These are phyloP conservation scores for Rhodosporidiobolus odoratus DNA, from an alignment of 768 basidiomycete species.

Conservation along the genomic window DNA sequence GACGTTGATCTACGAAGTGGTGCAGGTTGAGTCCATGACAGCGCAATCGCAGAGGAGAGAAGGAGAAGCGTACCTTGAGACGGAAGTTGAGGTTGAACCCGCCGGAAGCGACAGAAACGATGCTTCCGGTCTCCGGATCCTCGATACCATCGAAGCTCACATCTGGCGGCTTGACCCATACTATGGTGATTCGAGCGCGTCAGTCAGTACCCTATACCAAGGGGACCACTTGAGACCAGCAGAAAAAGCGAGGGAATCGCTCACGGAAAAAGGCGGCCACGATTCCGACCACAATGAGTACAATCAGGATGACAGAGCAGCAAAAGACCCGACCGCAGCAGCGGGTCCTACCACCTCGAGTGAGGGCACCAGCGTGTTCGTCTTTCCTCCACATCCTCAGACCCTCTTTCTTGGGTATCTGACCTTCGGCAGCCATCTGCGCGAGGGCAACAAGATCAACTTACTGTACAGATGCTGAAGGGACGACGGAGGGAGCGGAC, in stretches of 20 bases:
- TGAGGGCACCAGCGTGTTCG: conserved; percentile 41
- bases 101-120: conserved; percentile 20
- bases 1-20: conserved; percentile 36
- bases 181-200: no score
- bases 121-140: conserved; percentile 29
- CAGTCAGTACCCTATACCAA: no score
- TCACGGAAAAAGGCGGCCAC: conserved; percentile 42
- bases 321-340: conserved; percentile 38
- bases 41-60: background rate
- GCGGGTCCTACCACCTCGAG: conserved; percentile 31
- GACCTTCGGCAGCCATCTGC: conserved; percentile 42
- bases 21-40: no score
- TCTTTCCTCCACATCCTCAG: conserved; percentile 42
- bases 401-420: conserved; percentile 43
- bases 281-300: conserved; percentile 41
- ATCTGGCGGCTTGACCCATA: conserved; percentile 43
- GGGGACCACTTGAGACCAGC: no score
- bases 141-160: conserved; percentile 41
- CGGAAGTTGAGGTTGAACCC: conserved; percentile 40
- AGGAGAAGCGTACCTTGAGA: conserved; percentile 19
- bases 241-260: background rate
- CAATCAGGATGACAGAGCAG: conserved; percentile 39
- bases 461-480: background rate
- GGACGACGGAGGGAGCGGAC: background rate
- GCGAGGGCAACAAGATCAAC: background rate